A percentile compares a stretch with the other conserved stretches of the same genome.
Evolutionary conservation across 768 basidiomycete species (phyloP).

Genomic region (Calocybe indica): DNA sequence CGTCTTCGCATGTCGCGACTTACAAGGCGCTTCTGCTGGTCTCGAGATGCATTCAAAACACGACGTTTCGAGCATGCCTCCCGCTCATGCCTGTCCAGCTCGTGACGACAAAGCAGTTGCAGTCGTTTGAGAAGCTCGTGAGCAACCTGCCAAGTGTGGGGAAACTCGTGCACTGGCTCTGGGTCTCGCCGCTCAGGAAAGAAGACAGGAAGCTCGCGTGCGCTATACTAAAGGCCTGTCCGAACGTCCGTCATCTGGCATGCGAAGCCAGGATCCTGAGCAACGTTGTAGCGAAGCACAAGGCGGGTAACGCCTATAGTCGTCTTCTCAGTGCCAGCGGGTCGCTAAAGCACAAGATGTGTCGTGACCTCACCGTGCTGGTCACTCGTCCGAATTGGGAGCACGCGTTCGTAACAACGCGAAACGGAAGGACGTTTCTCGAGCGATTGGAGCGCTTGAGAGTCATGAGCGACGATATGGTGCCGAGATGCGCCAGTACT

Average conservation of each 20-base stretch:
- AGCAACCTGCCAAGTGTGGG: constrained; percentile 9
- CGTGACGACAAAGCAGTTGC: constrained; percentile 22
- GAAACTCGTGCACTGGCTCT: constrained; percentile 22
- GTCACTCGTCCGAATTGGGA: constrained; percentile 17
- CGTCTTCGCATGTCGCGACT: constrained; percentile 21
- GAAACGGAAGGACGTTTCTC: constrained; percentile 21
- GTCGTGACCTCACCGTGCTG: constrained; percentile 26
- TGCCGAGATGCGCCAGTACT: constrained; percentile 13
- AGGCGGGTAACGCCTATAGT: too few relatives aligned
- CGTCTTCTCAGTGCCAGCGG: constrained; percentile 12
- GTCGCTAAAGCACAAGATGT: constrained; percentile 20
- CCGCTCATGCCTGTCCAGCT: constrained; percentile 27
- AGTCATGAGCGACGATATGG: constrained; percentile 20
- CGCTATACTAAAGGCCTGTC: constrained; percentile 23
- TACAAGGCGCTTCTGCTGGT: constrained; percentile 27
- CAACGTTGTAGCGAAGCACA: neutral
- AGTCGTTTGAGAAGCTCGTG: constrained; percentile 19
- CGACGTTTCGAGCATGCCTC: constrained; percentile 26
- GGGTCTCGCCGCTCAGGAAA: constrained; percentile 25
- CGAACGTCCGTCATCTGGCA: constrained; percentile 23
- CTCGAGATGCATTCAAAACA: constrained; percentile 22
- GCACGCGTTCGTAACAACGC: constrained; percentile 13
- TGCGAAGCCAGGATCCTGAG: constrained; percentile 22
- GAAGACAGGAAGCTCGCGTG: constrained; percentile 11
- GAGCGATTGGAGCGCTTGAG: constrained; percentile 26